phyloP scores from a whole-genome alignment of 2,329 filamentous ascomycete genomes.

The Fusarium sp. region DNA sequence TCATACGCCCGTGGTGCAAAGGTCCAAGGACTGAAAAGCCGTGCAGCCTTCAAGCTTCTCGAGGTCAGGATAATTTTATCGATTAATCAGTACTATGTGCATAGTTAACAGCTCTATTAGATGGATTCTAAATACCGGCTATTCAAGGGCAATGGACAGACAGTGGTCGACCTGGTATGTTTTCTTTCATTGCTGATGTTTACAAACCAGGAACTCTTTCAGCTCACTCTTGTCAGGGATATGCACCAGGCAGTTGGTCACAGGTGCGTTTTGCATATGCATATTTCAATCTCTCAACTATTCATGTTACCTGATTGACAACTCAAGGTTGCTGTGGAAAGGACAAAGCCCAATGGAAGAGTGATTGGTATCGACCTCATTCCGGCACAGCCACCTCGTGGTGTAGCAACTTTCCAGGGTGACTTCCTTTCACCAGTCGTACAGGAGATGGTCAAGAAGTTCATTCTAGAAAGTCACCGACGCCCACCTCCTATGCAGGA shows the following conservation, averaged over 20 bases:
- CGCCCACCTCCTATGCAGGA: conserved; percentile 23
- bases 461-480: conserved; percentile 72
- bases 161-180: conserved; percentile 87
- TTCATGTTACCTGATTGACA: background rate
- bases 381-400: conserved; percentile 88
- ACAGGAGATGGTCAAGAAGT: conserved; percentile 81
- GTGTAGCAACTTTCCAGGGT: conserved; percentile 95
- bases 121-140: conserved; percentile 86
- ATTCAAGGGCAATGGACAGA: conserved; percentile 80
- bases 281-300: background rate
- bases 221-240: conserved; percentile 67
- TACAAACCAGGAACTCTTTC: background rate
- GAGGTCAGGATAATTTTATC: conserved; percentile 67
- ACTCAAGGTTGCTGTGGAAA: conserved; percentile 80
- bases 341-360: conserved; percentile 80
- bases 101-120: conserved; percentile 56
- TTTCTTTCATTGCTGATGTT: background rate
- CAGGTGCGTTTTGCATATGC: conserved; percentile 61
- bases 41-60: conserved; percentile 92
- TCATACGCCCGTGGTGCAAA: conserved; percentile 79
- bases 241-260: conserved; percentile 80
- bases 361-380: conserved; percentile 95
- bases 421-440: conserved; percentile 85
- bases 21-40: conserved; percentile 84
- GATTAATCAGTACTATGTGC: too few relatives aligned